Evolutionary conservation across 1,139 yeast species (phyloP).

Genomic region (Saccharomyces hybrid): DNA sequence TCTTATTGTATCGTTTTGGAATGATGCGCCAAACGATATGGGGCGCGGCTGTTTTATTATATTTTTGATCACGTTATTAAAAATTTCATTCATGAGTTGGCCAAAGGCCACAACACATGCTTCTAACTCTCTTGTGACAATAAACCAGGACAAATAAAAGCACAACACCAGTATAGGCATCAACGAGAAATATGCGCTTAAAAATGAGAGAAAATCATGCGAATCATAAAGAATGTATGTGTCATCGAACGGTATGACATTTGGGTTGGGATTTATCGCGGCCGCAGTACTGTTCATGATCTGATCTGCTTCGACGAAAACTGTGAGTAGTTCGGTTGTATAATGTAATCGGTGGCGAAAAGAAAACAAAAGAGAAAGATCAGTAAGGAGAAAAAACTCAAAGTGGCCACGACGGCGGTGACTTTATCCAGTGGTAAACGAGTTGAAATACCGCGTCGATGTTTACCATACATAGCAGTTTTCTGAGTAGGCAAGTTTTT

Average conservation of each 20-base stretch:
- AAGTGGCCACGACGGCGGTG: background rate
- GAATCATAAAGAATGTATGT: conserved; percentile 80
- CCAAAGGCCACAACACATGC: conserved; percentile 81
- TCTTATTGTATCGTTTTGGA: conserved; percentile 38
- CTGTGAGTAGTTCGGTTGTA: background rate
- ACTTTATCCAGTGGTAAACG: background rate
- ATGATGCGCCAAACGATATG: conserved; percentile 31
- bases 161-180: conserved; percentile 78
- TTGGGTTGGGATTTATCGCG: conserved; percentile 10
- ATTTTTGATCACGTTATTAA: conserved; percentile 62
- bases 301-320: background rate
- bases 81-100: conserved; percentile 68
- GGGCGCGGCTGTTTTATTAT: conserved; percentile 15
- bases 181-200: conserved; percentile 67
- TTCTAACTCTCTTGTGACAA: conserved; percentile 76
- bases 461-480: background rate
- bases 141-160: conserved; percentile 77
- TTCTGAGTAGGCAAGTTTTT: background rate
- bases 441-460: background rate
- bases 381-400: background rate
- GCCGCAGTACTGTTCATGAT: background rate
- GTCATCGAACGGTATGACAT: conserved; percentile 40
- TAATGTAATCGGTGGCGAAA: background rate
- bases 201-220: conserved; percentile 12
- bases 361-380: background rate